These are phyloP conservation scores for Penicillium sp. DNA, from an alignment of 2,329 filamentous ascomycete genomes.

Conservation along the genomic window DNA sequence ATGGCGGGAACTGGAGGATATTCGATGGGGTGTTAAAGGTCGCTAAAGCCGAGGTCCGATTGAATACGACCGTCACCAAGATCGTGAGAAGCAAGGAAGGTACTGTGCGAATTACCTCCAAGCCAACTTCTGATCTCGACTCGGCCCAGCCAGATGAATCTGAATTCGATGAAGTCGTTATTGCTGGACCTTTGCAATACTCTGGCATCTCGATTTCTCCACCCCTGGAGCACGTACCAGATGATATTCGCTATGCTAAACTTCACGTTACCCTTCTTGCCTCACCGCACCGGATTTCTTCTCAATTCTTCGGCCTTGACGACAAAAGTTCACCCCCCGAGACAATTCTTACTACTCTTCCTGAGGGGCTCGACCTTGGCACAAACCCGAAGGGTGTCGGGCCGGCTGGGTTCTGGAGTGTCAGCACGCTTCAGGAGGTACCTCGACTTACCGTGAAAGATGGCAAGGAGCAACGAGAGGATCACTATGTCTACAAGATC, in stretches of 20 bases:
- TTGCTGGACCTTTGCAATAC: slow-evolving; percentile 83
- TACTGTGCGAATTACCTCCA: slow-evolving; percentile 47
- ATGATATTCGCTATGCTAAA: slow-evolving; percentile 78
- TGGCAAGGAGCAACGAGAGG: slow-evolving; percentile 17
- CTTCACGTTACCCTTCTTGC: slow-evolving; percentile 90
- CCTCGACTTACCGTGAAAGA: slow-evolving; percentile 53
- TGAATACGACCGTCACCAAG: slow-evolving; percentile 67
- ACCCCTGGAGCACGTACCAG: slow-evolving; percentile 55
- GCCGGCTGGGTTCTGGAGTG: slow-evolving; percentile 77
- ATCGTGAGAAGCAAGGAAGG: slow-evolving; percentile 49
- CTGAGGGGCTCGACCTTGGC: slow-evolving; percentile 48
- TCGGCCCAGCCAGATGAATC: slow-evolving; percentile 15
- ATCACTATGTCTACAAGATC: slow-evolving; percentile 65
- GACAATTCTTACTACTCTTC: slow-evolving; percentile 79
- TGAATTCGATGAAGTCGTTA: slow-evolving; percentile 73
- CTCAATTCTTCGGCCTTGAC: slow-evolving; percentile 68
- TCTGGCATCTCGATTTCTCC: slow-evolving; percentile 61
- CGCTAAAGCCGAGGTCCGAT: slow-evolving; percentile 60
- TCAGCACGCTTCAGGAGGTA: slow-evolving; percentile 69
- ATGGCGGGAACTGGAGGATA: slow-evolving; percentile 91
- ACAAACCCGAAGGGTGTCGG: slow-evolving; percentile 59
- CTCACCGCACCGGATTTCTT: slow-evolving; percentile 69
- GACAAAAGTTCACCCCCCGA: slow-evolving; percentile 58
- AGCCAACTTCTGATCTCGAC: slow-evolving; percentile 18
- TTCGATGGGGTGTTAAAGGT: slow-evolving; percentile 76